Evolutionary conservation across 179 eudicot genomes (phyloP).

Genomic region (Sideroxylon spinosum): DNA sequence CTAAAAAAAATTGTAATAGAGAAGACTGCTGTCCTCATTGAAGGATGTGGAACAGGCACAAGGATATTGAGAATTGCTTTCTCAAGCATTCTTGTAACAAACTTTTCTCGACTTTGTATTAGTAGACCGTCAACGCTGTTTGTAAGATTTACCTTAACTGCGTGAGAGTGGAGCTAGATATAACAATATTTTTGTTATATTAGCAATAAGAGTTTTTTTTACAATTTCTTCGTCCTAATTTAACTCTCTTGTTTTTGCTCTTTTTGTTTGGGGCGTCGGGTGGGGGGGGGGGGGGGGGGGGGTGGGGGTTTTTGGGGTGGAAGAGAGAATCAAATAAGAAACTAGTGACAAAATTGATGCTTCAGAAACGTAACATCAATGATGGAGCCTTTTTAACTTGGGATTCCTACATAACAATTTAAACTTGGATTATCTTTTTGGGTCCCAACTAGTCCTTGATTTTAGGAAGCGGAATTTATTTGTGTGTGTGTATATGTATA

Average conservation of each 20-base stretch:
- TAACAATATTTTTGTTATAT: background rate
- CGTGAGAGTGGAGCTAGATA: background rate
- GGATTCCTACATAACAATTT: too few relatives aligned
- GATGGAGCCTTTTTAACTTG: too few relatives aligned
- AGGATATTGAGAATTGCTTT: background rate
- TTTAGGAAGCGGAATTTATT: too few relatives aligned
- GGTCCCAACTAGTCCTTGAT: too few relatives aligned
- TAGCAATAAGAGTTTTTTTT: background rate
- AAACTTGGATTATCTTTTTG: too few relatives aligned
- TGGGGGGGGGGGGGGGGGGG: too few relatives aligned
- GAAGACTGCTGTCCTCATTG: background rate
- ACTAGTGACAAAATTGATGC: too few relatives aligned
- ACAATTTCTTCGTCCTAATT: background rate
- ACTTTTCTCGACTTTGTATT: background rate
- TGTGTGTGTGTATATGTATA: too few relatives aligned
- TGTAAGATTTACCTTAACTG: background rate
- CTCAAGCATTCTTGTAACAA: background rate
- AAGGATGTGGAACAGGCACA: background rate
- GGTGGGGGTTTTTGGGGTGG: too few relatives aligned
- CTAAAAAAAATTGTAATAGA: conserved; percentile 1
- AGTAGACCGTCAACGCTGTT: background rate
- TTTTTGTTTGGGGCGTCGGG: too few relatives aligned
- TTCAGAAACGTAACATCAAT: too few relatives aligned
- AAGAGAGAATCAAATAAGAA: too few relatives aligned
- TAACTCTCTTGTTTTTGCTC: background rate